Evolutionary conservation across 306 rosid genomes (phyloP), one percentile per base, ranked within the genome.

Genomic region (Lablab purpureus): DNA sequence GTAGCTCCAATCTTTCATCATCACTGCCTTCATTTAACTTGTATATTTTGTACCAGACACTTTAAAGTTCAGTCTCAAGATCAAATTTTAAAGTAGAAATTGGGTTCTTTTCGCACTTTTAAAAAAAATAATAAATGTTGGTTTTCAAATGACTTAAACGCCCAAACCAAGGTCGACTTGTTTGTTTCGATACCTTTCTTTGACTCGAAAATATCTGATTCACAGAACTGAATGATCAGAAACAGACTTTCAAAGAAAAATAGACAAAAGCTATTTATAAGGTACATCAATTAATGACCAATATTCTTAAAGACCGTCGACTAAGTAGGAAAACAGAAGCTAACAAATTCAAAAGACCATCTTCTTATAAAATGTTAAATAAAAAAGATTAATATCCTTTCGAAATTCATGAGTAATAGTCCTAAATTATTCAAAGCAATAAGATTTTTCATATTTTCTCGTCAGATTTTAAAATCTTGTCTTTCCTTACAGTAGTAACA

Each of bases 371-470:
- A 80, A 70, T 2, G 14, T 76, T 25, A 47, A 52, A 25, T 28
- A 70, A 49, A 51, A 59, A 63, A 71, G 22, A 62, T 72, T 67
- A 80, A 59, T 5, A 67, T 81, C 47, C 12, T 19, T 13, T 1
- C 2, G 32, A 64, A 67, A 22, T 9, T 21, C 25, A 1, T 6
- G 21, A 45, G 62, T 27, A 78, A 27, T 71, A 47, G 4, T 47
- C 55, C 37, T 28, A 47, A 34, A 78, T 58, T 43, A 47, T 64
- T 47, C 52, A 32, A 11, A 10, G 23, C 14, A 52, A n/a, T n/a
- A 46, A 65, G 41, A 45, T 14, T 63, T 63, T 58, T 21, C 19
- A 66, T 10, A 50, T 49, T 34, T 40, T 69, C 15, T 32, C 17
- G 46, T 2, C 18, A 49, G 67, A 77, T 45, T 62, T 15, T 51